Base-by-base conservation (phyloP, 1,284 basidiomycete genomes). In the Moesziomyces globuligerus region DNA sequence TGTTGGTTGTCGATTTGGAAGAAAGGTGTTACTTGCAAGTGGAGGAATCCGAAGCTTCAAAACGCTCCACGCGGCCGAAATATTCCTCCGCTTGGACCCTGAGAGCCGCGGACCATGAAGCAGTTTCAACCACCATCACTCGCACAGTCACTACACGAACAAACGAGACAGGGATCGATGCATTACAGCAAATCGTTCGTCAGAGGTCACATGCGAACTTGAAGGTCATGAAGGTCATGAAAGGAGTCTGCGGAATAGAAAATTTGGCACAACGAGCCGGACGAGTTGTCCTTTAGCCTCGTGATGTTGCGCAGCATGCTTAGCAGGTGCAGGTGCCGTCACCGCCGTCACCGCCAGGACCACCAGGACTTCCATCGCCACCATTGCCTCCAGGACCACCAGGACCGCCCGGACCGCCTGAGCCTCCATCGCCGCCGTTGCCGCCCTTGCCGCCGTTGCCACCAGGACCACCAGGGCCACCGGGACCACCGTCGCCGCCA, bases 371-470 rank as follows among this genome's bases (percentile, higher is more conserved):
- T 15, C 56, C 56, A 34, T 20, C 24, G 2, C 56, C 54, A 6
- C 54, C 54, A 24, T 15, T 9, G 9, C 56, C 51, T 10, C 58
- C 50, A 10, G 13, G 7, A 24, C 51, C 51, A 23, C 51, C 51
- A 17, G 24, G 18, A 13, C 57, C 50, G 3, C 58, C 51, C 18
- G 20, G n/a, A n/a, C 51, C 47, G 7, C 46, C 44, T 3, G 10
- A 11, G 21, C 40, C 39, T 13, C 48, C 48, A 25, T 21, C 3
- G 9, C 32, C 39, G 0, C 56, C 51, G 15, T 34, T 17, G 32
- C 47, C 55, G 20, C 56, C 52, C 32, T 29, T 18, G 15, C 53
- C 57, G 25, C 64, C 64, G 45, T 24, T 11, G 17, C 48, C 54
- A 1, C 49, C 49, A 20, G 6, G 4, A 15, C 37, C 36, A 32